Evolutionary conservation across 768 basidiomycete species (phyloP), one percentile per base, ranked within the genome.

Genomic region (Hortiboletus flavorubellus): DNA sequence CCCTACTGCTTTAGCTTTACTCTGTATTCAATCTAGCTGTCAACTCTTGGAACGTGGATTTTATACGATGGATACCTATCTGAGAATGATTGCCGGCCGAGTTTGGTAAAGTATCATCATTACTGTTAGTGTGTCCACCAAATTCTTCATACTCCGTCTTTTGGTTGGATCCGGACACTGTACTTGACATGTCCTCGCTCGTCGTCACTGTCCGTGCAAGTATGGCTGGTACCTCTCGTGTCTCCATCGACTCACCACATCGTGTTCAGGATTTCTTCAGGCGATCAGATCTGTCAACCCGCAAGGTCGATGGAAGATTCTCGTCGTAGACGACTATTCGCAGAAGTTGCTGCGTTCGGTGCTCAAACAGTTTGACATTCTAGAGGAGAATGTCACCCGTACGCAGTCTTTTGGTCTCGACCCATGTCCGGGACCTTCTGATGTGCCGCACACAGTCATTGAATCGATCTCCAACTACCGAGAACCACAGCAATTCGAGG

Each of bases 331-430:
- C 71, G 92, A 94, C 60, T 83, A 91, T 73, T 87, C 94, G 26
- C 87, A 94, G 72, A 84, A 80, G 68, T 75, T 98, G 51, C 72
- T 99, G 44, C 82, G 86, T 57, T 83, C 89, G 9, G 92, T 95
- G 4, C 79, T 98, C 63, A 93, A 93, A 73, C 87, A 92, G 68
- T 93, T 91, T 64, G 96, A 99, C 70, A 90, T 98, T 53, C 73
- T 98, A 53, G 87, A 93, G 70, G 93, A 97, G 78, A 95, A 95
- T 77, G 93, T 98, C 41, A 97, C 94, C 44, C 81, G 96, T 97
- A 75, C 69, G 93, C 78, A 49, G 45, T 49, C 39, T 39, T 21
- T 34, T 31, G 0, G 26, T 47, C 49, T 54, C 11, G 49, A 39
- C 21, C 33, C 35, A 33, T 34, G 12, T 30, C 16, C 33, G 15